phyloP scores from a whole-genome alignment of 2,329 filamentous ascomycete species.

The Colletotrichum spaethianum region DNA sequence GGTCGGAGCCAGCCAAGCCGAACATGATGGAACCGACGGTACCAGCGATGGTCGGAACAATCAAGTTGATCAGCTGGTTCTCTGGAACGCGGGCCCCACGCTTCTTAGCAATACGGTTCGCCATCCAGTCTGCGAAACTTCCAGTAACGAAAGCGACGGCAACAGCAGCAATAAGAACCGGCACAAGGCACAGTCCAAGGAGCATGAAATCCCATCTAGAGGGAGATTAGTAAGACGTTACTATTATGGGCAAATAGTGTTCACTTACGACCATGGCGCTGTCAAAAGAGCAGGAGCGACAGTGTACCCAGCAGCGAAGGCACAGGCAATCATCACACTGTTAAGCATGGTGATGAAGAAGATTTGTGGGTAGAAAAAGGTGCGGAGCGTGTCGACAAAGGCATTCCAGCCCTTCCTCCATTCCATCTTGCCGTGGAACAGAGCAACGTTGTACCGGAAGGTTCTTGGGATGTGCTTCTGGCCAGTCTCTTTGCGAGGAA shows the following conservation, averaged over 20 bases:
- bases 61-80: constrained; percentile 49
- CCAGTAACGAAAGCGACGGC: constrained; percentile 50
- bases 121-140: constrained; percentile 48
- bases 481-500: constrained; percentile 40
- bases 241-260: rapidly evolving
- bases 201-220: constrained; percentile 48
- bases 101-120: constrained; percentile 47
- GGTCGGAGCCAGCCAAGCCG: constrained; percentile 47
- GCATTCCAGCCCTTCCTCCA: constrained; percentile 44
- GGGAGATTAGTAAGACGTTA: not conserved
- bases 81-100: constrained; percentile 50
- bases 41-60: constrained; percentile 48
- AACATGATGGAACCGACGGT: constrained; percentile 51
- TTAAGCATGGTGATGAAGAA: constrained; percentile 51
- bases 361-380: constrained; percentile 51
- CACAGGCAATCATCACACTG: constrained; percentile 49
- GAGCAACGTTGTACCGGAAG: constrained; percentile 48
- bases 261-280: constrained; percentile 35
- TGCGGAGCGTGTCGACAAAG: constrained; percentile 49
- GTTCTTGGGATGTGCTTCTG: constrained; percentile 44
- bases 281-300: constrained; percentile 34
- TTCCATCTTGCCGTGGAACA: constrained; percentile 49
- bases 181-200: constrained; percentile 47
- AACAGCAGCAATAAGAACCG: constrained; percentile 49
- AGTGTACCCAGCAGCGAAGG: constrained; percentile 47